Evolutionary conservation across 805 yeast species (phyloP), one percentile per base, ranked within the genome.

Genomic region (Clavispora asparagi): DNA sequence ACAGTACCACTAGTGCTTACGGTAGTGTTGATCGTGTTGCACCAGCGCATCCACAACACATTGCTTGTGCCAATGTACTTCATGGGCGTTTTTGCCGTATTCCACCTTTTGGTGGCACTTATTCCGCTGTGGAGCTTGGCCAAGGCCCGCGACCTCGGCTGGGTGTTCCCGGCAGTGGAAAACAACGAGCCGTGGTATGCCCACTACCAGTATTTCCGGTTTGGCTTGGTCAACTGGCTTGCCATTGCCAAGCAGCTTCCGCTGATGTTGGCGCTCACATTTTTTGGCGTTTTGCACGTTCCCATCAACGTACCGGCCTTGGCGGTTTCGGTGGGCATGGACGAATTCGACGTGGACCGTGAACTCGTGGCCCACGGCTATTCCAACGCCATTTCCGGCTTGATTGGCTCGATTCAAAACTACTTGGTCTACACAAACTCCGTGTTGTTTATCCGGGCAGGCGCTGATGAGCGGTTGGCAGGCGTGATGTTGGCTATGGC

Each of bases 291-390:
- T 35, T 69, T 94, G 45, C 99, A 94, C 58, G 99, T 94, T 10
- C 99, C 99, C 4, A 94, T 94, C 49, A 94, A 94, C 62, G 97
- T 94, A 12, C 99, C 99, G 1, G 98, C 99, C 0, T 73, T 94
- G 40, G 97, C 98, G 0, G 94, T 91, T 14, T 85, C 96, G 6
- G 78, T 88, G 1, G 87, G 88, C 3, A 84, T 87, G 77, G 94
- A 87, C 63, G 83, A 83, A 46, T 80, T 87, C 54, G 95, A 91
- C 61, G 96, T 94, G 36, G 96, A 94, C 64, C 76, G 91, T 48
- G 99, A 94, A 66, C 76, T 94, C 47, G 84, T 92, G 29, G 97
- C 97, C 0, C 99, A 94, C 66, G 99, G 99, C 3, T 77, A 85
- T 49, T 87, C 97, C 6, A 94, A 94, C 61, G 82, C 85, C 10